These are phyloP conservation scores for Aspergillus sp. DNA, from an alignment of 2,329 filamentous ascomycete species.

Conservation along the genomic window DNA sequence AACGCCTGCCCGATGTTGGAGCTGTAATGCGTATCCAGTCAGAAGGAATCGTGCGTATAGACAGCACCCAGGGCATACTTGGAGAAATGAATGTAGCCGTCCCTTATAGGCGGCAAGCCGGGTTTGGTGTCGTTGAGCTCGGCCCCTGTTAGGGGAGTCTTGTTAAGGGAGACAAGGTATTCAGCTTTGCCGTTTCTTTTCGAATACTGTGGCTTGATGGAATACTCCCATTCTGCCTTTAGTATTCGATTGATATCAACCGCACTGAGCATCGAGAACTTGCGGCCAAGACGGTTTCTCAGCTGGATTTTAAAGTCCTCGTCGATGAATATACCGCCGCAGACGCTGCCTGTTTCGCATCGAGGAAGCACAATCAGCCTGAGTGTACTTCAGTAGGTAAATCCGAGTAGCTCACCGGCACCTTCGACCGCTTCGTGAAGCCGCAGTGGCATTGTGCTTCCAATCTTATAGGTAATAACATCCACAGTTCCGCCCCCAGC, in stretches of 20 bases:
- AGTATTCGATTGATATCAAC: conserved; percentile 1
- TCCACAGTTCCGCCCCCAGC: conserved; percentile 5
- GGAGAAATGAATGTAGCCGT: conserved; percentile 4
- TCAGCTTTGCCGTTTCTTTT: neutral
- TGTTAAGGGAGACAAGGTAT: neutral
- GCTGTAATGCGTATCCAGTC: neutral
- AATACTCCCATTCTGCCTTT: conserved; percentile 5
- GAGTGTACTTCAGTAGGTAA: neutral
- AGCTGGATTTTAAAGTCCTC: conserved; percentile 7
- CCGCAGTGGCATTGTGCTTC: conserved; percentile 1
- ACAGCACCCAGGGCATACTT: neutral
- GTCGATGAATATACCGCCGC: conserved; percentile 5
- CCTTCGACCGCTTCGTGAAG: conserved; percentile 8
- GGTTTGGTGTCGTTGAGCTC: conserved; percentile 2
- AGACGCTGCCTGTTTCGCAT: neutral
- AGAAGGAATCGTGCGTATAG: neutral
- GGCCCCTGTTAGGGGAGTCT: conserved; percentile 4
- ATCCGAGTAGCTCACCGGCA: neutral
- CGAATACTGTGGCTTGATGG: conserved; percentile 6
- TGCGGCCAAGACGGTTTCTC: neutral
- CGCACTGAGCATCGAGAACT: conserved; percentile 5
- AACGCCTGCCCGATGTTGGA: conserved; percentile 5
- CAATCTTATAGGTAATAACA: conserved; percentile 3
- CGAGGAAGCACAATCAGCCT: neutral
- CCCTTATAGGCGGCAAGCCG: neutral